Conservation (phyloP, 2,329 filamentous ascomycete genomes). For the Cercospora zeina region DNA sequence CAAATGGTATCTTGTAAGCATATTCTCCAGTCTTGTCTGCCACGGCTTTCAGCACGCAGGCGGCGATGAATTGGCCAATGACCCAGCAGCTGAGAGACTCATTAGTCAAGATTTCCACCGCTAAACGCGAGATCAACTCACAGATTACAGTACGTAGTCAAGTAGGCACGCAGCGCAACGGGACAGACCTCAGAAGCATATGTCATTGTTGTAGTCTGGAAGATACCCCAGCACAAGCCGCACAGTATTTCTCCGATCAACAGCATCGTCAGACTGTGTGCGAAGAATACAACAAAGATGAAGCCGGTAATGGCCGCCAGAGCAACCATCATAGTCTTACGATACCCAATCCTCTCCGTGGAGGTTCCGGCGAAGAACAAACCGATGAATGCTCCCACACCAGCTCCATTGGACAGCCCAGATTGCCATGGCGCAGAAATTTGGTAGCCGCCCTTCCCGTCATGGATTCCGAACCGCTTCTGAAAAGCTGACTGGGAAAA, state of each 20-base stretch:
- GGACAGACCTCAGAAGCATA: constrained; percentile 69
- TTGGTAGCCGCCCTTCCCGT: constrained; percentile 46
- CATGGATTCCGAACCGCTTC: constrained; percentile 45
- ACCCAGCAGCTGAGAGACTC: constrained; percentile 53
- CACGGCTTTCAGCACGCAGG: constrained; percentile 39
- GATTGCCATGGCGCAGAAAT: constrained; percentile 60
- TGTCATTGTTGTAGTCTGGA: constrained; percentile 49
- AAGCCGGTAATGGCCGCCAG: constrained; percentile 58
- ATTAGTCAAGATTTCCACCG: background rate
- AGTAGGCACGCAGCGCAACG: constrained; percentile 56
- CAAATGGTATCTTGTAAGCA: constrained; percentile 47
- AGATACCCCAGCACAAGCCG: constrained; percentile 42
- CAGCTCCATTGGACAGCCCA: constrained; percentile 56
- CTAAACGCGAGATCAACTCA: background rate
- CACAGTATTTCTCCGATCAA: constrained; percentile 39
- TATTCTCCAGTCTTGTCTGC: constrained; percentile 31
- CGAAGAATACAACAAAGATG: constrained; percentile 52
- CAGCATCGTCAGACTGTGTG: constrained; percentile 38
- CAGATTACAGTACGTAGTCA: constrained; percentile 62
- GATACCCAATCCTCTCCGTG: constrained; percentile 52
- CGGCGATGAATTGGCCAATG: constrained; percentile 59
- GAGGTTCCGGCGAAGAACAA: constrained; percentile 65
- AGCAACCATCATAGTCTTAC: constrained; percentile 60
- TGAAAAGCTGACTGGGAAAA: constrained; percentile 40
- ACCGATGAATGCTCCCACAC: constrained; percentile 66